These are phyloP conservation scores for Colletotrichum incanum DNA, from an alignment of 2,329 filamentous ascomycete genomes.

Conservation along the genomic window DNA sequence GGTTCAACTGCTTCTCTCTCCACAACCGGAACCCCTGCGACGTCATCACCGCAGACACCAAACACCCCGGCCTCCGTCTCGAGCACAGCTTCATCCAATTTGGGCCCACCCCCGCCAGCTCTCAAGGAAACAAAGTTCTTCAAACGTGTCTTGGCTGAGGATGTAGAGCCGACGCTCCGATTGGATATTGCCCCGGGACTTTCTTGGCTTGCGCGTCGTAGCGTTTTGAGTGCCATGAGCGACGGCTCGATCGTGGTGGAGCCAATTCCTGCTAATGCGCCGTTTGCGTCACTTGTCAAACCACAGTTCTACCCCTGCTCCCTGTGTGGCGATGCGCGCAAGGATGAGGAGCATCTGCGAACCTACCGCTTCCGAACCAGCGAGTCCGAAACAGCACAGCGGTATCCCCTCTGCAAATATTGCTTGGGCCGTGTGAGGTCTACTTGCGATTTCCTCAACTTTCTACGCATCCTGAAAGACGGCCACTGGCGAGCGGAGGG, in stretches of 20 bases:
- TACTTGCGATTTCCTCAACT: slow-evolving; percentile 93
- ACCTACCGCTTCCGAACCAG: slow-evolving; percentile 91
- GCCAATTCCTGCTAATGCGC: slow-evolving; percentile 77
- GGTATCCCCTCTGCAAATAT: slow-evolving; percentile 91
- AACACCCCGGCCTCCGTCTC: slow-evolving; percentile 69
- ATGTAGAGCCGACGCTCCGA: slow-evolving; percentile 93
- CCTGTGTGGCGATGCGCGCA: slow-evolving; percentile 88
- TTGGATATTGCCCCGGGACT: slow-evolving; percentile 91
- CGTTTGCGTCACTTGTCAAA: slow-evolving; percentile 64
- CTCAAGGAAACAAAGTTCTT: slow-evolving; percentile 95
- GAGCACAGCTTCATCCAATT: slow-evolving; percentile 60
- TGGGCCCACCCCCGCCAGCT: slow-evolving; percentile 63
- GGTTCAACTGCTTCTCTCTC: slow-evolving; percentile 73
- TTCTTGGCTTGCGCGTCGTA: slow-evolving; percentile 92
- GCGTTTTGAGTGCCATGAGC: slow-evolving; percentile 85
- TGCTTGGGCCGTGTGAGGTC: slow-evolving; percentile 88
- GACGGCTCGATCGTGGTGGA: slow-evolving; percentile 92
- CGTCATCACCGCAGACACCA: slow-evolving; percentile 72
- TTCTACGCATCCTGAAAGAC: slow-evolving; percentile 91
- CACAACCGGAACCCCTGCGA: slow-evolving; percentile 62
- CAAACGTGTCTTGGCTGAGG: slow-evolving; percentile 89
- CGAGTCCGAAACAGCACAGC: slow-evolving; percentile 87
- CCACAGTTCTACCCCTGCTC: slow-evolving; percentile 80
- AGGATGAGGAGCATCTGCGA: slow-evolving; percentile 79
- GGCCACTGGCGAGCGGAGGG: slow-evolving; percentile 91